Evolutionary conservation across 352 stramenopile genomes (phyloP).

Genomic region (Elongisporangium senticosum): DNA sequence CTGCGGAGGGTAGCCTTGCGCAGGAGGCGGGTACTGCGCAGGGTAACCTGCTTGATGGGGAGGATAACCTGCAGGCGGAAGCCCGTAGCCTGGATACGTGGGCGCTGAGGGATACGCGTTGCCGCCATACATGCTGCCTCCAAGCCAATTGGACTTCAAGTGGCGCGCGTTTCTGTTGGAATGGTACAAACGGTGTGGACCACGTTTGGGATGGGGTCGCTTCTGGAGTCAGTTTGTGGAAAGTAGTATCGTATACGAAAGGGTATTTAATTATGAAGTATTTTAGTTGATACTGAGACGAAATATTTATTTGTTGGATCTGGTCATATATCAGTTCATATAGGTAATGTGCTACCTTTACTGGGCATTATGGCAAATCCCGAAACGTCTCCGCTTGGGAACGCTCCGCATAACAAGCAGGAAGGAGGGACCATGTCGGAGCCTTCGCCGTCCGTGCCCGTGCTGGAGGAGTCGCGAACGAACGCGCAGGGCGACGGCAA

Average conservation of each 20-base stretch:
- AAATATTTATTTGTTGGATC: slow-evolving; percentile 6
- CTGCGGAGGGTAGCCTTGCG: slow-evolving; percentile 16
- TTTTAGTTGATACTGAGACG: slow-evolving; percentile 9
- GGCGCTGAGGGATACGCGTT: slow-evolving; percentile 15
- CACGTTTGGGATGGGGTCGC: not conserved
- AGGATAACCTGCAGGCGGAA: not conserved
- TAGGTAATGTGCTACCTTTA: slow-evolving; percentile 6
- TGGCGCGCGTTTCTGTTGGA: not conserved
- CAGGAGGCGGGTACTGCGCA: slow-evolving; percentile 15
- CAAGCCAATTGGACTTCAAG: not conserved
- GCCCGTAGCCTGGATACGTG: slow-evolving; percentile 13
- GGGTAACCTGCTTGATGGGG: slow-evolving; percentile 14
- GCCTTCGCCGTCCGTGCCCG: slow-evolving; percentile 28
- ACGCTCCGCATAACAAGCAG: not conserved
- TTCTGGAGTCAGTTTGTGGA: slow-evolving; percentile 1
- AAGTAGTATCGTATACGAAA: not conserved
- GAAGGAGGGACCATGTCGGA: slow-evolving; percentile 19
- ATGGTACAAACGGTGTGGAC: not conserved
- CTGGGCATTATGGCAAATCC: not conserved
- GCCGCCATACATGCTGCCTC: slow-evolving; percentile 19
- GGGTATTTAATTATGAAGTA: not conserved
- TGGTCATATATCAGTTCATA: not conserved
- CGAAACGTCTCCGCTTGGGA: not conserved
- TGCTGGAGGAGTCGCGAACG: slow-evolving; percentile 42
- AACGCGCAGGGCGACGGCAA: slow-evolving; percentile 24